These are phyloP conservation scores for Leonotis leonurus DNA, from an alignment of 257 asterid genomes.

Conservation along the genomic window DNA sequence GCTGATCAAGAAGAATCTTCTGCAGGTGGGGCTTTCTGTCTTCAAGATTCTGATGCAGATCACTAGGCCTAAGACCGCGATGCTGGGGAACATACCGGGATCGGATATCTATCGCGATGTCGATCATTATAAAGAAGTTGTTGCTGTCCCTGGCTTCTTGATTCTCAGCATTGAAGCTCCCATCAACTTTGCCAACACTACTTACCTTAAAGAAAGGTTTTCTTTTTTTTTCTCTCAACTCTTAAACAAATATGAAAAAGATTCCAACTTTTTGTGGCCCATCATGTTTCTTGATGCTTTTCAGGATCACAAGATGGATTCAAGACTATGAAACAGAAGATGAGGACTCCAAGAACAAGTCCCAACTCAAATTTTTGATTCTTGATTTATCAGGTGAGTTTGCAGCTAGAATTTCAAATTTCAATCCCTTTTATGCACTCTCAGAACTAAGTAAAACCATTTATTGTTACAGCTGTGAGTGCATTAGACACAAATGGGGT, in stretches of 20 bases:
- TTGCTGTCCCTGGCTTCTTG: conserved; percentile 48
- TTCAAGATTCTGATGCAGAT: conserved; percentile 65
- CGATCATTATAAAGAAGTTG: conserved; percentile 66
- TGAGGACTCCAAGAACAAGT: conserved; percentile 21
- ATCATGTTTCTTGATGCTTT: not conserved
- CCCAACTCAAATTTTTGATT: conserved; percentile 46
- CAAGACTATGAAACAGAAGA: conserved; percentile 50
- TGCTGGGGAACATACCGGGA: conserved; percentile 75
- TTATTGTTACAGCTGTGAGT: conserved; percentile 68
- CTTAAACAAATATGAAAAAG: not conserved
- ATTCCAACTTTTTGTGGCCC: not conserved
- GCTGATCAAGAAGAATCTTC: no score
- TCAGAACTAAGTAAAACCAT: no score
- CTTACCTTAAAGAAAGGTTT: conserved; percentile 80
- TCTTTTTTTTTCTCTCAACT: not conserved
- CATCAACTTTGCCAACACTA: conserved; percentile 72
- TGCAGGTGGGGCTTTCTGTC: conserved; percentile 69
- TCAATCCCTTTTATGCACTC: no score
- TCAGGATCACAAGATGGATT: conserved; percentile 77
- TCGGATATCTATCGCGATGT: conserved; percentile 63
- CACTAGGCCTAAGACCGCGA: conserved; percentile 72
- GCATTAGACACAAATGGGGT: conserved; percentile 73
- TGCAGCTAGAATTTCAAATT: not conserved
- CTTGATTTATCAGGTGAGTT: conserved; percentile 73
- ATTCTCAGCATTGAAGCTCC: conserved; percentile 77